These are phyloP conservation scores for Babesia divergens DNA, from an alignment of 169 alveolate genomes.

Conservation along the genomic window DNA sequence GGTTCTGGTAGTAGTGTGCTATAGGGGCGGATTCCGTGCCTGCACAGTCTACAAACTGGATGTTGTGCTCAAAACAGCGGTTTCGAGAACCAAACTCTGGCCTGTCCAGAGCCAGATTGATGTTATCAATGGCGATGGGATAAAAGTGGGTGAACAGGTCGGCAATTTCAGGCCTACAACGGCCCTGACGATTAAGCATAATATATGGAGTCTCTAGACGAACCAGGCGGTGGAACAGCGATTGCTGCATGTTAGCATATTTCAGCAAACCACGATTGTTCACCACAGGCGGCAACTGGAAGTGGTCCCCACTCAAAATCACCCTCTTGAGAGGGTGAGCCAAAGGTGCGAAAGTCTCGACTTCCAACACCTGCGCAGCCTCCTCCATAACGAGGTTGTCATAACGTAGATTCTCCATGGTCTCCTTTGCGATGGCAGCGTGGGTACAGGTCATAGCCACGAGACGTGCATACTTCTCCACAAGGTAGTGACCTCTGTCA, in stretches of 20 bases:
- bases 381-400: constrained; percentile 86
- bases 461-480: constrained; percentile 87
- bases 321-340: constrained; percentile 83
- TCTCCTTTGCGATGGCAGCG: constrained; percentile 88
- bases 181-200: constrained; percentile 83
- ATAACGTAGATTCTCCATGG: constrained; percentile 74
- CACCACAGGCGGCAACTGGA: constrained; percentile 91
- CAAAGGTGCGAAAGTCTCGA: constrained; percentile 89
- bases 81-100: constrained; percentile 18
- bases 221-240: constrained; percentile 79
- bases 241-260: constrained; percentile 82
- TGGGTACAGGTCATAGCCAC: constrained; percentile 95
- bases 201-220: constrained; percentile 82
- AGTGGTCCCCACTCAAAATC: constrained; percentile 90
- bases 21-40: constrained; percentile 85
- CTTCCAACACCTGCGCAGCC: constrained; percentile 86
- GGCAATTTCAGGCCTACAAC: constrained; percentile 86
- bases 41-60: constrained; percentile 82
- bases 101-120: constrained; percentile 5
- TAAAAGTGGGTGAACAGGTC: constrained; percentile 85
- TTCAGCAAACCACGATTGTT: constrained; percentile 77
- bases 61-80: constrained; percentile 74
- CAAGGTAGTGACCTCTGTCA: constrained; percentile 88
- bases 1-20: constrained; percentile 88
- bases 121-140: constrained; percentile 32